phyloP scores from a whole-genome alignment of 805 yeast species.

The Saturnispora dispora region DNA sequence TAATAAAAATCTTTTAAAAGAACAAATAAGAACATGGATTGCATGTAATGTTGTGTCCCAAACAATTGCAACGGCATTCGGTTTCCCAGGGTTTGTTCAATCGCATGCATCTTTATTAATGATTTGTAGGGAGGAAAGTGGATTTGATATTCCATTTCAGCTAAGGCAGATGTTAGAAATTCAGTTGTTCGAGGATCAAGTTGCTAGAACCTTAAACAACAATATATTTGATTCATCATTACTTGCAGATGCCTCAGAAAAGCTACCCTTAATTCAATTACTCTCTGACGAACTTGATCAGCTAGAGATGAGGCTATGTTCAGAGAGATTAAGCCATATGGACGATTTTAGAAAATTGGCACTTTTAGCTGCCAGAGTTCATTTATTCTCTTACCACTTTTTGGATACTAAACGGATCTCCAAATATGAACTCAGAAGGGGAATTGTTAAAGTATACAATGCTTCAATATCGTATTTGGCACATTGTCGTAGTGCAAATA shows the following conservation, averaged over 20 bases:
- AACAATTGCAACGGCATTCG: slow-evolving; percentile 83
- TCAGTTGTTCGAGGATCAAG: slow-evolving; percentile 79
- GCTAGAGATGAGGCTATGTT: slow-evolving; percentile 47
- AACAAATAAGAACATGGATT: slow-evolving; percentile 89
- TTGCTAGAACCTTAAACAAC: slow-evolving; percentile 65
- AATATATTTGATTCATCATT: slow-evolving; percentile 62
- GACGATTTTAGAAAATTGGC: slow-evolving; percentile 68
- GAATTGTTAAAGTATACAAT: slow-evolving; percentile 69
- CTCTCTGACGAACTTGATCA: slow-evolving; percentile 67
- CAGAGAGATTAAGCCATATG: slow-evolving; percentile 32
- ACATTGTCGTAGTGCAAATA: slow-evolving; percentile 57
- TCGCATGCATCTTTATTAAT: slow-evolving; percentile 63
- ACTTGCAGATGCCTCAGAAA: slow-evolving; percentile 56
- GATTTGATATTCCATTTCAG: slow-evolving; percentile 41
- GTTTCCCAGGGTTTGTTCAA: slow-evolving; percentile 87
- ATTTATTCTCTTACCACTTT: slow-evolving; percentile 72
- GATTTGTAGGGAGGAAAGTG: slow-evolving; percentile 40
- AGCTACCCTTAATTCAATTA: slow-evolving; percentile 65
- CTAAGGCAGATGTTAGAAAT: slow-evolving; percentile 73
- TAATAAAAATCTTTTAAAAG: slow-evolving; percentile 46
- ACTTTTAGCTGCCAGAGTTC: slow-evolving; percentile 68
- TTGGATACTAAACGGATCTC: slow-evolving; percentile 49
- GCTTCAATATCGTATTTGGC: slow-evolving; percentile 64
- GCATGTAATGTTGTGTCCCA: slow-evolving; percentile 87
- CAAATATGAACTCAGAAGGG: slow-evolving; percentile 55